Conservation (phyloP, 768 basidiomycete species). For the Pisolithus microcarpus region DNA sequence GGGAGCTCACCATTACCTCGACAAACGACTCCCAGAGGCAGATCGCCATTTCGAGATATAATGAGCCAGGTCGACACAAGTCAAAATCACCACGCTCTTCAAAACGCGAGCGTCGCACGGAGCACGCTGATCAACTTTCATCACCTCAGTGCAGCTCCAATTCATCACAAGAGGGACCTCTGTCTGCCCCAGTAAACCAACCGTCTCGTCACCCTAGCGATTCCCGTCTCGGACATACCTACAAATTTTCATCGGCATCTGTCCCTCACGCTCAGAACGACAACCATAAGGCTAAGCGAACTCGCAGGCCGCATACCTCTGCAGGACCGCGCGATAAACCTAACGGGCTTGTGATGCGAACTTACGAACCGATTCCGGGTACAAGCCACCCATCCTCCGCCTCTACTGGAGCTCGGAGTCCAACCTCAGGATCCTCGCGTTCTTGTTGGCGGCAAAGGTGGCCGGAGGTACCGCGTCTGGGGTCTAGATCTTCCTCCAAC, state of each 20-base stretch:
- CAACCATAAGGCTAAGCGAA: slow-evolving; percentile 24
- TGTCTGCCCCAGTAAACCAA: slow-evolving; percentile 2
- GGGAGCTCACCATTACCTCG: slow-evolving; percentile 58
- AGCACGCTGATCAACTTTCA: slow-evolving; percentile 27
- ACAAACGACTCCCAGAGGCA: slow-evolving; percentile 66
- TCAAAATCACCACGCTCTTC: slow-evolving; percentile 50
- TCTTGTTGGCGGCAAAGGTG: slow-evolving; percentile 18
- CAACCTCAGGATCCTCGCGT: slow-evolving; percentile 8
- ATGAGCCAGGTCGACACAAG: slow-evolving; percentile 43
- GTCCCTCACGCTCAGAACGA: slow-evolving; percentile 24
- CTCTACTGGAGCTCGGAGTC: slow-evolving; percentile 12
- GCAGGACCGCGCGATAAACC: slow-evolving; percentile 62
- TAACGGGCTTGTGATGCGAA: slow-evolving; percentile 18
- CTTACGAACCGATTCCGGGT: slow-evolving; percentile 9
- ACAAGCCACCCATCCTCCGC: slow-evolving; percentile 11
- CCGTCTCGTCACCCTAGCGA: slow-evolving; percentile 4
- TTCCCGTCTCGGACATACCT: slow-evolving; percentile 11
- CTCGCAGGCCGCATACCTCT: slow-evolving; percentile 63
- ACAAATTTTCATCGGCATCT: slow-evolving; percentile 25
- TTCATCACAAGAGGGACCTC: slow-evolving; percentile 7
- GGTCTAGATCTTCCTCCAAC: slow-evolving; percentile 29
- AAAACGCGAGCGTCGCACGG: slow-evolving; percentile 25
- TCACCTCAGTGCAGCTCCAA: slow-evolving; percentile 35
- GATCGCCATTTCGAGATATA: slow-evolving; percentile 54
- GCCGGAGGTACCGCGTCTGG: slow-evolving; percentile 23